Conservation (phyloP, 2,329 filamentous ascomycete genomes). For the Fusarium poae region DNA sequence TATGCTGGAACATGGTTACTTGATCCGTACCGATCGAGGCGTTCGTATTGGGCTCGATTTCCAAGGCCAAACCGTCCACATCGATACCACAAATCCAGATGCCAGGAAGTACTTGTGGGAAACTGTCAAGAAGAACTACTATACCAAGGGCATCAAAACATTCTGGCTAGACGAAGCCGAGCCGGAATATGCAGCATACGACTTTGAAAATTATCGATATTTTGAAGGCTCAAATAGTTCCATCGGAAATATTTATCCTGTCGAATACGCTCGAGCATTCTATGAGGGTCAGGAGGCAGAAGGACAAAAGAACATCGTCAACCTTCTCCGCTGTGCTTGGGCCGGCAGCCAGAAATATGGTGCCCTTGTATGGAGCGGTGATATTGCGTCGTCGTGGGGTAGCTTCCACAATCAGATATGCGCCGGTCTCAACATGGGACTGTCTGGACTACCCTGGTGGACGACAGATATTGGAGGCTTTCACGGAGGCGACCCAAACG, state of each 20-base stretch:
- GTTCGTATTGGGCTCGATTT: constrained; percentile 70
- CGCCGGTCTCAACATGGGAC: constrained; percentile 74
- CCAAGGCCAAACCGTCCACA: constrained; percentile 70
- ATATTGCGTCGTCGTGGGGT: constrained; percentile 74
- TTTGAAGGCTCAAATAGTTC: constrained; percentile 52
- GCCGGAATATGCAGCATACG: constrained; percentile 73
- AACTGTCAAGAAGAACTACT: constrained; percentile 71
- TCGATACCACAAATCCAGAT: constrained; percentile 73
- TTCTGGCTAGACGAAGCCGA: constrained; percentile 80
- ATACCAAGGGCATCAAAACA: constrained; percentile 69
- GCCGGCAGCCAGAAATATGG: constrained; percentile 72
- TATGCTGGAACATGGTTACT: constrained; percentile 71
- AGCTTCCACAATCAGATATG: constrained; percentile 71
- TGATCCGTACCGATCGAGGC: constrained; percentile 72
- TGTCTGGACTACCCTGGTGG: constrained; percentile 75
- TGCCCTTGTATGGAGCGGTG: constrained; percentile 75
- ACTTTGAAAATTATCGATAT: constrained; percentile 73
- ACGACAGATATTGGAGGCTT: constrained; percentile 80
- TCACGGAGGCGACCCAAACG: constrained; percentile 71
- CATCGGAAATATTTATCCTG: constrained; percentile 71
- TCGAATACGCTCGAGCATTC: constrained; percentile 69
- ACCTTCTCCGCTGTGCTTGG: constrained; percentile 65
- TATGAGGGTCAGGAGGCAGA: constrained; percentile 68
- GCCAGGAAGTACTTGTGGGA: constrained; percentile 71
- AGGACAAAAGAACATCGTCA: constrained; percentile 70